phyloP scores from a whole-genome alignment of 352 stramenopile species.

The Phytopythium mirpurense region DNA sequence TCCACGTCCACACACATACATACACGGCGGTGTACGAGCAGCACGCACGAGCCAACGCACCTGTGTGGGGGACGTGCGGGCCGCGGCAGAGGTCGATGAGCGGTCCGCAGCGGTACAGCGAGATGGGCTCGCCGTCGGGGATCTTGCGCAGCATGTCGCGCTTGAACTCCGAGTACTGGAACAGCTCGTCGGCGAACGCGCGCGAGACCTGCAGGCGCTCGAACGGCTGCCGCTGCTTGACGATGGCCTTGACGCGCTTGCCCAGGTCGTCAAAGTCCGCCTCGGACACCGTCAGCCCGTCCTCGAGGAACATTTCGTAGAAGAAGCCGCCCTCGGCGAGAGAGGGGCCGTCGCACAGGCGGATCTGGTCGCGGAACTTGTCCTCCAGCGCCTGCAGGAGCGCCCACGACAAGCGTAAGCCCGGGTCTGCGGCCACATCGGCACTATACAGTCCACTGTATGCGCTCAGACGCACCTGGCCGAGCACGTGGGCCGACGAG shows the following conservation, averaged over 20 bases:
- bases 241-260: slow-evolving; percentile 93
- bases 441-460: too few relatives aligned
- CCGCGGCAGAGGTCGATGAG: slow-evolving; percentile 97
- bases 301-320: slow-evolving; percentile 91
- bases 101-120: slow-evolving; percentile 96
- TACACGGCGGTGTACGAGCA: slow-evolving; percentile 3
- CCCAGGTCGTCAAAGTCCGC: slow-evolving; percentile 76
- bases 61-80: slow-evolving; percentile 94
- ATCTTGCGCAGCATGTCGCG: slow-evolving; percentile 97
- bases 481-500: slow-evolving; percentile 98
- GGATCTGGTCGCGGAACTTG: slow-evolving; percentile 96
- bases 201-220: slow-evolving; percentile 86
- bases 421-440: too few relatives aligned
- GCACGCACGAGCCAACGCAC: slow-evolving; percentile 34
- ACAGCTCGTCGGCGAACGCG: slow-evolving; percentile 89
- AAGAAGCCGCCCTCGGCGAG: slow-evolving; percentile 98
- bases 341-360: slow-evolving; percentile 91
- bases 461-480: slow-evolving; percentile 72
- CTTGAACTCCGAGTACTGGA: slow-evolving; percentile 96
- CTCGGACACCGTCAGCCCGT: slow-evolving; percentile 65
- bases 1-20: slow-evolving; percentile 37
- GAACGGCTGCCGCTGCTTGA: slow-evolving; percentile 92
- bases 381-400: slow-evolving; percentile 91
- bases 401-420: neutral
- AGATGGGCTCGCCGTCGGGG: slow-evolving; percentile 87